Evolutionary conservation across 768 basidiomycete genomes (phyloP), one percentile per base, ranked within the genome.

Genomic region (Boletus pseudo-olivaceus): DNA sequence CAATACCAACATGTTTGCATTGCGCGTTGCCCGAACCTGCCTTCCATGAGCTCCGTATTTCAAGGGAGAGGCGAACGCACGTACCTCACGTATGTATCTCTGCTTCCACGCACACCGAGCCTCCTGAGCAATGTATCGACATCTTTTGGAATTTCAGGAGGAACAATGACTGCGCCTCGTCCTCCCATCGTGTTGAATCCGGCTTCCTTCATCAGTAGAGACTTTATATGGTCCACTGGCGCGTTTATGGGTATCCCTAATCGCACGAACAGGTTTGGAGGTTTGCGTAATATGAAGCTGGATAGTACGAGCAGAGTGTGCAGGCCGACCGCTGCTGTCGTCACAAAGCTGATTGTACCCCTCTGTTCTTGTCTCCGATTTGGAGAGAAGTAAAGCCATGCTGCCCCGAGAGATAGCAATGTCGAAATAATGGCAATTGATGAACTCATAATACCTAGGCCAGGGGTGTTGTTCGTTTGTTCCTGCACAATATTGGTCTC

Each of bases 1-100:
- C 88, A 90, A 64, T 84, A 82, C n/a, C 76, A 75, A 69, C 88
- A 90, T 8, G 76, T 77, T 42, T 82, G 73, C 15, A 90, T 68
- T 5, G 81, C 79, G 27, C 76, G 67, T 67, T 90, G 88, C 23
- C 88, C 88, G 55, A 88, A 87, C 53, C 88, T 88, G 51, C 26
- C 33, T 43, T 8, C 34, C 4, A 7, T 57, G 58, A 62, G 60
- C 40, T 8, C 14, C 23, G 3, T 7, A 2, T 29, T 17, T 44
- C 8, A 3, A 19, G 14, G 12, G 23, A 39, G 20, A 39, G 39
- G 10, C 11, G n/a, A 11, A 48, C 10, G 45, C 5, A 67, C 78
- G 15, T 45, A 85, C 85, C 83, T 76, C 60, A 82, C 75, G 61
- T 88, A 90, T 42, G 79, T 63, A 1, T 75, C 70, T 51, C 88